phyloP scores from a whole-genome alignment of 768 basidiomycete species.

The Boletus insuetus region DNA sequence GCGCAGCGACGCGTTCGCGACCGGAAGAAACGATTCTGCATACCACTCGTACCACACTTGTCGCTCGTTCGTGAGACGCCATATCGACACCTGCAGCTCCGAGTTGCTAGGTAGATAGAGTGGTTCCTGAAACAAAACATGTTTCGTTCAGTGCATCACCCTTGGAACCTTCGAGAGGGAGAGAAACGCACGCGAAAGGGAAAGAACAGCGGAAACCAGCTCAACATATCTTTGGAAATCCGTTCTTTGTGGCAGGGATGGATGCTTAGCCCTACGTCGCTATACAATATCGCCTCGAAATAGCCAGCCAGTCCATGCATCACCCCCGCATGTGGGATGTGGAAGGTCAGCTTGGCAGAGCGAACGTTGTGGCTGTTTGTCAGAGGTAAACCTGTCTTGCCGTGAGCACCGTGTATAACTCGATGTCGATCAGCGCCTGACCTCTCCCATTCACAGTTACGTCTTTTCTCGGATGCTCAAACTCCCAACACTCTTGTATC shows the following conservation, averaged over 20 bases:
- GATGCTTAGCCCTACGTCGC: slow-evolving; percentile 87
- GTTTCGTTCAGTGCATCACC: background rate
- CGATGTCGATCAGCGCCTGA: slow-evolving; percentile 27
- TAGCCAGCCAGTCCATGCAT: slow-evolving; percentile 96
- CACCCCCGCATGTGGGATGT: slow-evolving; percentile 92
- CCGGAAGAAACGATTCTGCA: slow-evolving; percentile 86
- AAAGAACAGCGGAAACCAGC: slow-evolving; percentile 98
- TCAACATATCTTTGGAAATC: slow-evolving; percentile 94
- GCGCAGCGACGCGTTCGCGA: slow-evolving; percentile 37
- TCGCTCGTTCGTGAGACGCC: slow-evolving; percentile 86
- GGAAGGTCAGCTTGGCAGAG: slow-evolving; percentile 80
- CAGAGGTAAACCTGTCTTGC: slow-evolving; percentile 67
- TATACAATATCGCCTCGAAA: slow-evolving; percentile 92
- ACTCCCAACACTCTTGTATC: slow-evolving; percentile 96
- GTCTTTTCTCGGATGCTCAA: slow-evolving; percentile 88
- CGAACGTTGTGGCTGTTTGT: slow-evolving; percentile 98
- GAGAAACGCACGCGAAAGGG: slow-evolving; percentile 71
- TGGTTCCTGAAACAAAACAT: slow-evolving; percentile 60
- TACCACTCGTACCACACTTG: slow-evolving; percentile 99
- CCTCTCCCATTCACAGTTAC: slow-evolving; percentile 71
- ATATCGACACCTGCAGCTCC: slow-evolving; percentile 89
- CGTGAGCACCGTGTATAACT: slow-evolving; percentile 7
- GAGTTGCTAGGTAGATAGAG: slow-evolving; percentile 90
- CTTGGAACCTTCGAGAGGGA: background rate
- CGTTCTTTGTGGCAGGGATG: slow-evolving; percentile 86